These are phyloP conservation scores for Dalbergia cultrata DNA, from an alignment of 306 rosid genomes.

Conservation along the genomic window DNA sequence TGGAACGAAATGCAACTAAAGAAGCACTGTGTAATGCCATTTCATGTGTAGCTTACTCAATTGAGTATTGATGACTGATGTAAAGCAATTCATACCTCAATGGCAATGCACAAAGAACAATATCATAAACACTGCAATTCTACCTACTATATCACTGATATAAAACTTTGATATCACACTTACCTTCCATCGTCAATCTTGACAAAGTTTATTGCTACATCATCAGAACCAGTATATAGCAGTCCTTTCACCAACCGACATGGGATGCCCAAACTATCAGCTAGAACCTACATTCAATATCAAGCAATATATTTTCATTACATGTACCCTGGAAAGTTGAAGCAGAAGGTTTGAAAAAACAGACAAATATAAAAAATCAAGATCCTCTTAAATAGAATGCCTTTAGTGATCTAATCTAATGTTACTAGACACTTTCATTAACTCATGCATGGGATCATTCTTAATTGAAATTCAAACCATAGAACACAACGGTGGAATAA, in stretches of 20 bases:
- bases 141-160: constrained; percentile 38
- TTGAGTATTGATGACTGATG: constrained; percentile 31
- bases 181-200: constrained; percentile 94
- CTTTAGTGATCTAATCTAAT: neutral
- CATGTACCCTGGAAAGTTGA: constrained; percentile 14
- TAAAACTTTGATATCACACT: constrained; percentile 44
- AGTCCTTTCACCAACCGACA: constrained; percentile 94
- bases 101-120: constrained; percentile 35
- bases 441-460: constrained; percentile 9
- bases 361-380: constrained; percentile 20
- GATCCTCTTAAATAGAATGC: constrained; percentile 21
- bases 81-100: constrained; percentile 15
- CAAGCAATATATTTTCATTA: constrained; percentile 1
- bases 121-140: constrained; percentile 24
- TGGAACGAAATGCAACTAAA: constrained; percentile 16
- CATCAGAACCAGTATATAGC: constrained; percentile 82
- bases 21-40: constrained; percentile 20
- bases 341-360: constrained; percentile 7
- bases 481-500: constrained; percentile 22
- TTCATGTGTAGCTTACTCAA: neutral
- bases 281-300: constrained; percentile 72
- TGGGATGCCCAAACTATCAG: constrained; percentile 87
- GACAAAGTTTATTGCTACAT: constrained; percentile 88
- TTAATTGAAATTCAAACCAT: constrained; percentile 34
- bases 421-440: constrained; percentile 31